These are phyloP conservation scores for Ceratobasidium sp. DNA, from an alignment of 1,284 basidiomycete genomes.

Conservation along the genomic window DNA sequence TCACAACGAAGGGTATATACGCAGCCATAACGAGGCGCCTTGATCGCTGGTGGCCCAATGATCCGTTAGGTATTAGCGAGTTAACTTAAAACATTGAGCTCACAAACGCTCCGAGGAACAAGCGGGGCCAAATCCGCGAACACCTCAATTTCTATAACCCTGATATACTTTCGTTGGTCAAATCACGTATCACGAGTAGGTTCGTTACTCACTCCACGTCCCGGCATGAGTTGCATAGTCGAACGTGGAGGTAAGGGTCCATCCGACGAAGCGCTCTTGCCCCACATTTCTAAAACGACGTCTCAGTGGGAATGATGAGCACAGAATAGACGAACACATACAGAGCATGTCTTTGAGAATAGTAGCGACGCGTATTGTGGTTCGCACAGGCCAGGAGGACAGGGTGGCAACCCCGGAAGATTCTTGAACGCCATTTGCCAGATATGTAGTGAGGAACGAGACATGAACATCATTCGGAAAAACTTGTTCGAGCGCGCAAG, in stretches of 20 bases:
- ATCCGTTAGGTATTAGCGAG: no score
- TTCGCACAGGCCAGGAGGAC: neutral
- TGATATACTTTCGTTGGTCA: no score
- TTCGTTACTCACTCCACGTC: neutral
- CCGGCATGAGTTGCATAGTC: slow-evolving; percentile 10
- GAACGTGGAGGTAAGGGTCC: slow-evolving; percentile 12
- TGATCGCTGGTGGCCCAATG: no score
- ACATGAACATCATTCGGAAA: slow-evolving; percentile 8
- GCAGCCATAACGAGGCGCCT: no score
- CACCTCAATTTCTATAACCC: no score
- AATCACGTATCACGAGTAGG: no score
- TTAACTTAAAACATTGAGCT: no score
- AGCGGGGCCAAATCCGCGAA: no score
- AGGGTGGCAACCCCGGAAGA: neutral
- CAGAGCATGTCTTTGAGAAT: slow-evolving; percentile 43
- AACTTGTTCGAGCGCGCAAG: slow-evolving; percentile 11
- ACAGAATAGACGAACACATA: neutral
- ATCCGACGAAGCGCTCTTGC: neutral
- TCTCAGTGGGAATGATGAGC: neutral
- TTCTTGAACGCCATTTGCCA: slow-evolving; percentile 3
- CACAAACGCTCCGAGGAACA: no score
- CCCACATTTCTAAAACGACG: neutral
- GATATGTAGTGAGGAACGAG: neutral
- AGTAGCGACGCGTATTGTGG: slow-evolving; percentile 46
- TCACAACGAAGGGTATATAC: no score